phyloP scores from a whole-genome alignment of 352 stramenopile genomes.

The Pythium sukuiense region DNA sequence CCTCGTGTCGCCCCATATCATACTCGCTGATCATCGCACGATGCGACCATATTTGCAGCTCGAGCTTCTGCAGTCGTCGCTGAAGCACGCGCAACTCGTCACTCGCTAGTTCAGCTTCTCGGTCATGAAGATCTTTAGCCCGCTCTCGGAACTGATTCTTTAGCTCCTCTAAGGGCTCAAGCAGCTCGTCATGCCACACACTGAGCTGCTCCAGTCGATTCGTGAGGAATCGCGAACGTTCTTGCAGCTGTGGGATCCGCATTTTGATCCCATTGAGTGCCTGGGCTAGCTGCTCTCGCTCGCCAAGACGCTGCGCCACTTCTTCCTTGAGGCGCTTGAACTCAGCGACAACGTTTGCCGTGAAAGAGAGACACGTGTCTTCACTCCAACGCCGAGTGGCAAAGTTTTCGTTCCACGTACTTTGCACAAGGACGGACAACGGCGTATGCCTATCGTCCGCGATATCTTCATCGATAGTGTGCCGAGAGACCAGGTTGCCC shows the following conservation, averaged over 20 bases:
- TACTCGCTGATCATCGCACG: conserved; percentile 21
- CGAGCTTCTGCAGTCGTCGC: conserved; percentile 11
- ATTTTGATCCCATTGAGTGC: background rate
- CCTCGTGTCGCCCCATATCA: conserved; percentile 17
- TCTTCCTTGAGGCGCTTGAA: conserved; percentile 4
- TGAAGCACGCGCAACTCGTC: conserved; percentile 19
- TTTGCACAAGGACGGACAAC: background rate
- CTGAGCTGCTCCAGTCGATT: conserved; percentile 7
- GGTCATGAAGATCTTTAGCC: background rate
- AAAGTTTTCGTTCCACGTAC: background rate
- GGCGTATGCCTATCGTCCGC: background rate
- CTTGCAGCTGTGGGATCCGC: conserved; percentile 4
- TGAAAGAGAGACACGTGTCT: conserved; percentile 14
- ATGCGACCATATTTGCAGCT: conserved; percentile 23
- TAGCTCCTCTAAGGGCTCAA: background rate
- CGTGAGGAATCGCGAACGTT: background rate
- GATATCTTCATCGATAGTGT: background rate
- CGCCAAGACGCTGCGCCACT: background rate
- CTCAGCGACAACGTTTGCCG: conserved; percentile 10
- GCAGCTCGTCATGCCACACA: conserved; percentile 17
- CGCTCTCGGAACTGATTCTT: conserved; percentile 1
- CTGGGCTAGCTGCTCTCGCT: background rate
- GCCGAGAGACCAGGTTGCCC: background rate
- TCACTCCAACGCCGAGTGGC: background rate
- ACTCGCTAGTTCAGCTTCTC: conserved; percentile 11